Evolutionary conservation across 176 grass and related monocot species (phyloP).

Genomic region (Alopecurus myosuroides): DNA sequence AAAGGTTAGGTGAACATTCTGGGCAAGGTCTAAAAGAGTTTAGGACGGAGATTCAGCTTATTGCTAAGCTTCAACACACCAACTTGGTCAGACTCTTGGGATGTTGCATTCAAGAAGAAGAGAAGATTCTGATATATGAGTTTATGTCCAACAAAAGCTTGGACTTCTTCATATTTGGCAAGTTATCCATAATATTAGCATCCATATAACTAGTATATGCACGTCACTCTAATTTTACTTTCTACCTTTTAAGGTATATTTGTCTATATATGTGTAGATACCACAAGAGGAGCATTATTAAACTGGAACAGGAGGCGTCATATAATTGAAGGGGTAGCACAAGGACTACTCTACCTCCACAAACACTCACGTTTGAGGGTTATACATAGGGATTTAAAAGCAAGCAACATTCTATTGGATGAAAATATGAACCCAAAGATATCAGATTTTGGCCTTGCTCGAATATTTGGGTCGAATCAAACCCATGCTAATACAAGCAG

Average conservation of each 20-base stretch:
- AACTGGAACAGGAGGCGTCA: slow-evolving; percentile 3
- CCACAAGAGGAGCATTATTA: background rate
- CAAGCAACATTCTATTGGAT: slow-evolving; percentile 21
- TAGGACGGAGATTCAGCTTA: slow-evolving; percentile 35
- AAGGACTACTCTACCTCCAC: slow-evolving; percentile 26
- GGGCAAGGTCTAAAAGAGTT: slow-evolving; percentile 40
- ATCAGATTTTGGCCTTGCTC: slow-evolving; percentile 18
- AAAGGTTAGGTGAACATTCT: slow-evolving; percentile 18
- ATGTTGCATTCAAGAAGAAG: slow-evolving; percentile 25
- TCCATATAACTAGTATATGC: background rate
- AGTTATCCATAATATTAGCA: background rate
- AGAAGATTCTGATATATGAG: slow-evolving; percentile 53
- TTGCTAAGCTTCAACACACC: slow-evolving; percentile 43
- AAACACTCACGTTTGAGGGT: slow-evolving; percentile 12
- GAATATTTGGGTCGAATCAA: slow-evolving; percentile 12
- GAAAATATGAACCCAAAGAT: slow-evolving; percentile 22
- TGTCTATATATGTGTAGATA: background rate
- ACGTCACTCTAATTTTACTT: background rate
- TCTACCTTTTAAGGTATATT: background rate
- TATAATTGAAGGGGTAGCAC: slow-evolving; percentile 29
- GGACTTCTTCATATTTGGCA: slow-evolving; percentile 48
- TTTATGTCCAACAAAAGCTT: slow-evolving; percentile 48
- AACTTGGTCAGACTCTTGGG: slow-evolving; percentile 52
- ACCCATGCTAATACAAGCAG: slow-evolving; percentile 15
- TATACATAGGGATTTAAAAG: slow-evolving; percentile 31